Evolutionary conservation across 1,284 basidiomycete species (phyloP), one percentile per base, ranked within the genome.

Genomic region (Leccinum huronense): DNA sequence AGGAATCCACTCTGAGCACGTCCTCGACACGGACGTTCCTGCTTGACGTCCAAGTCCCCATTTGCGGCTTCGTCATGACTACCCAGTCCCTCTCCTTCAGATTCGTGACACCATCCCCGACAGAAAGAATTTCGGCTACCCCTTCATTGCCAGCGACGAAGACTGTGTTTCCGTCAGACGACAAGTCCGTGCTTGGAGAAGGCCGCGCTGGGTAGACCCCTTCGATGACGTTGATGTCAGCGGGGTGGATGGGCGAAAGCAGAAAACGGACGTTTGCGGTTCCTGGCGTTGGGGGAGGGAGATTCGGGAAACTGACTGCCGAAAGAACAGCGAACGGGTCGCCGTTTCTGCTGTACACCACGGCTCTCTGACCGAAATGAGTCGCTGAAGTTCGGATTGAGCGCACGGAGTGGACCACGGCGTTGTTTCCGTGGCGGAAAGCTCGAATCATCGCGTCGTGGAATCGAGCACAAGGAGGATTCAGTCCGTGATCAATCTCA

Each of bases 101-200:
- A 5, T 73, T 78, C 4, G 73, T 67, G 10, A 88, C 85, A 23
- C 80, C 83, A 4, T 78, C 71, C 2, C 89, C 89, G 1, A 90
- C 79, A 9, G 84, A 82, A 5, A 81, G 80, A 5, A 95, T 85
- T 64, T 86, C 80, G 2, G 86, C 93, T 3, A 93, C 74, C 2
- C 90, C 93, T 75, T 95, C 93, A 70, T 93, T 94, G 7, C 93
- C 93, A 48, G 82, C 87, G 5, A 94, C 81, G 69, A 82, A 90
- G 7, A 86, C 78, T 3, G 81, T 73, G 13, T 76, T 58, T 0
- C 74, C 73, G 9, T 70, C 65, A n/a, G 75, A 67, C 54, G 77
- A 72, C 54, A 85, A 67, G 31, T 76, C 73, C 16, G 78, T 76
- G 6, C 78, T 73, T 27, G 79, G 77, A 1, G 69, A 71, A 0